A percentile compares a stretch with the other conserved stretches of the same genome.
Conservation (phyloP, 2,329 filamentous ascomycete species). For the Chaetomium sp. region DNA sequence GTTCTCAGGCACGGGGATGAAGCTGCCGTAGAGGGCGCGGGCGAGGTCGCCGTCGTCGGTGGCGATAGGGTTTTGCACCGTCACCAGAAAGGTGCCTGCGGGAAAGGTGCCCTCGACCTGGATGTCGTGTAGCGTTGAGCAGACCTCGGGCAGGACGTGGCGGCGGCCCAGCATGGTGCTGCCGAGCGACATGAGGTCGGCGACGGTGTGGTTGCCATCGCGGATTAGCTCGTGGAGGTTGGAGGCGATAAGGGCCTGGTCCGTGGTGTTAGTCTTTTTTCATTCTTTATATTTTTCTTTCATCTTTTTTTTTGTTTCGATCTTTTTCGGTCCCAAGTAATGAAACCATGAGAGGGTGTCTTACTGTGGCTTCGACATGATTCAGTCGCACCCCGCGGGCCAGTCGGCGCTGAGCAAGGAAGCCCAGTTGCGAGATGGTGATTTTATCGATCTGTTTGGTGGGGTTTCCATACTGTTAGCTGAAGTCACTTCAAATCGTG, state of each 20-base stretch:
- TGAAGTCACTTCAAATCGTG: neutral
- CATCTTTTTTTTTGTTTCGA: constrained; percentile 26
- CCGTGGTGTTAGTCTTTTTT: neutral
- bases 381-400: constrained; percentile 88
- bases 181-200: constrained; percentile 90
- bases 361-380: constrained; percentile 81
- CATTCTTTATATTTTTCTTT: neutral
- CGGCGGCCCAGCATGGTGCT: constrained; percentile 90
- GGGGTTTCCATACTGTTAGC: neutral
- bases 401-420: constrained; percentile 83
- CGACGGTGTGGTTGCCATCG: constrained; percentile 89
- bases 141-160: constrained; percentile 84
- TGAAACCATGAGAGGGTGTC: constrained; percentile 23
- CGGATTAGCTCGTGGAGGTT: constrained; percentile 95
- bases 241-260: constrained; percentile 76
- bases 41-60: constrained; percentile 83
- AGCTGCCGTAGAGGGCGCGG: constrained; percentile 88
- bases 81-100: constrained; percentile 89
- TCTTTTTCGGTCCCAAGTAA: constrained; percentile 11
- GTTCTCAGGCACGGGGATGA: constrained; percentile 75
- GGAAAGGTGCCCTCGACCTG: constrained; percentile 95
- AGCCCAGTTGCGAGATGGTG: constrained; percentile 83
- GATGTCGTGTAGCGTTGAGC: constrained; percentile 76
- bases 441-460: constrained; percentile 84
- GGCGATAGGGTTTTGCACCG: constrained; percentile 86